Evolutionary conservation across 169 alveolate species (phyloP), one percentile per base, ranked within the genome.

Genomic region (Plasmodium relictum): DNA sequence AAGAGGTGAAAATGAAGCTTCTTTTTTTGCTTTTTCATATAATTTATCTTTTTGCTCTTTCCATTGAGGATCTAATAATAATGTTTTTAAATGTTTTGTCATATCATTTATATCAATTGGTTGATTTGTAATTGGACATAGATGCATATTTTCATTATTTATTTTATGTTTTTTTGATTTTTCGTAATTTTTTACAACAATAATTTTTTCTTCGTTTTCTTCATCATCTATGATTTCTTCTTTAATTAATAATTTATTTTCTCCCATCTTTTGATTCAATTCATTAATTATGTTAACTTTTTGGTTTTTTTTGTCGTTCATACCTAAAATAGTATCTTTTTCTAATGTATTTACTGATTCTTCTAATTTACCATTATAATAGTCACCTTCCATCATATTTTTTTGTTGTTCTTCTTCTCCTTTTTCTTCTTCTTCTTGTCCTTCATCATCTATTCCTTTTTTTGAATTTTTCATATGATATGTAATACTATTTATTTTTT

Each of bases 21-120:
- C 98, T 66, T 95, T 94, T 92, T 93, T 95, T 31, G 98, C 98
- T 92, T 92, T 95, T 66, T 92, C 96, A 88, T 96, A 76, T 73
- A 96, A 92, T n/a, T 94, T 92, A 39, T 96, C 97, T 90, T 95
- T 96, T 78, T 96, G 97, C 56, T 94, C 96, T 95, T 98, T 97
- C 99, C 99, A 98, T 91, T 97, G 97, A 42, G 99, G 99, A 63
- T 98, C 99, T 73, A 98, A 95, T 68, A 98, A 95, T 74, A 97
- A 96, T 22, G 97, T 93, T 72, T 96, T 95, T 88, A 98, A 95
- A 92, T 98, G 99, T 68, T 96, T 96, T 41, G 97, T 94, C 97
- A 98, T 97, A 86, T 97, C 98, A 74, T 93, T 93, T 42, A 97
- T 95, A 20, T 98, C 98, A 8, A 98, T 95, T 92, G 96, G 93